Conservation (phyloP, 306 rosid genomes). For the Astragalus glycyphyllos region DNA sequence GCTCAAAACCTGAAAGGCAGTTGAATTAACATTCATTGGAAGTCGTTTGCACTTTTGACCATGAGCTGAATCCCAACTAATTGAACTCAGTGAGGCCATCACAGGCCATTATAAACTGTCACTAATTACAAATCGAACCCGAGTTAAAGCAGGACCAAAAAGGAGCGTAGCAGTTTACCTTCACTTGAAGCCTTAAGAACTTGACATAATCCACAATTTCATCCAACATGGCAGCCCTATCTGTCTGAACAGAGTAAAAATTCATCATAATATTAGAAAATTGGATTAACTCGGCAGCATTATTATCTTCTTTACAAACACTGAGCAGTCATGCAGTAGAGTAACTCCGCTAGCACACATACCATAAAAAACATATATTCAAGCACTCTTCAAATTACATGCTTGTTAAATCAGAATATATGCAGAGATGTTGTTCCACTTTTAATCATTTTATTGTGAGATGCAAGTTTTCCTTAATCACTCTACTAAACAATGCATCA, state of each 20-base stretch:
- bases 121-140: background rate
- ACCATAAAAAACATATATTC: conserved; percentile 13
- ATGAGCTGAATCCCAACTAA: conserved; percentile 36
- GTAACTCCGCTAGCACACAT: conserved; percentile 22
- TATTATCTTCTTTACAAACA: conserved; percentile 30
- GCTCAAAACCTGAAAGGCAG: conserved; percentile 88
- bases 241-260: conserved; percentile 63
- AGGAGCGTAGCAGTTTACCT: conserved; percentile 58
- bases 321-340: conserved; percentile 25
- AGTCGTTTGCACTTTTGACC: conserved; percentile 22
- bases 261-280: conserved; percentile 38
- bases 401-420: conserved; percentile 2
- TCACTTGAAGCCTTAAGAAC: conserved; percentile 97
- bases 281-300: conserved; percentile 18
- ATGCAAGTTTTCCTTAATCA: background rate
- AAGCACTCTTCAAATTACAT: conserved; percentile 4
- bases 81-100: conserved; percentile 5
- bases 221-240: conserved; percentile 98
- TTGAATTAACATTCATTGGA: conserved; percentile 23
- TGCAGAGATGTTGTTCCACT: conserved; percentile 6
- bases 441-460: background rate
- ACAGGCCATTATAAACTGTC: conserved; percentile 7
- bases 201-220: conserved; percentile 98
- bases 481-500: conserved; percentile 9
- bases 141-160: conserved; percentile 9